Percentiles rank a stretch among this genome's conserved stretches.
Evolutionary conservation across 2,329 filamentous ascomycete genomes (phyloP).

Genomic region (Aspergillus jensenii): DNA sequence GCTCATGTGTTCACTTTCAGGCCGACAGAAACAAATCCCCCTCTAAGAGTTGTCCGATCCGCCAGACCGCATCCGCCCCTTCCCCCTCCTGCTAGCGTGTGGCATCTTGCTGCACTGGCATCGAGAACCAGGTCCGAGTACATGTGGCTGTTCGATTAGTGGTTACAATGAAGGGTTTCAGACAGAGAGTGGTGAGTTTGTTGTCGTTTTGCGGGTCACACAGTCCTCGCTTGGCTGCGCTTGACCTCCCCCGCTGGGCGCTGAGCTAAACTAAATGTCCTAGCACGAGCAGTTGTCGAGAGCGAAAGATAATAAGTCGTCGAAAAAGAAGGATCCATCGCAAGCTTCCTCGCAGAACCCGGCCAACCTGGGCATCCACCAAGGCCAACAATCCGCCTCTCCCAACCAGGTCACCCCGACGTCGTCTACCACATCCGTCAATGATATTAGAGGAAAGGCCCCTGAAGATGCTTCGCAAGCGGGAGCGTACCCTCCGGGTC

Average conservation of each 20-base stretch:
- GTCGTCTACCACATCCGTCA: slow-evolving; percentile 83
- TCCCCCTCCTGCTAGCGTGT: slow-evolving; percentile 35
- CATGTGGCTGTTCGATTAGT: slow-evolving; percentile 34
- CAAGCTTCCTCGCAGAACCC: slow-evolving; percentile 79
- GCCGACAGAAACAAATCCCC: slow-evolving; percentile 30
- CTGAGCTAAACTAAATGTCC: slow-evolving; percentile 29
- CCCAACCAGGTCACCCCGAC: slow-evolving; percentile 73
- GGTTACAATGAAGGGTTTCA: slow-evolving; percentile 90
- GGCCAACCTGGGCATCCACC: slow-evolving; percentile 47
- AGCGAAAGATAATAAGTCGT: slow-evolving; percentile 85
- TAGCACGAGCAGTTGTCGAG: slow-evolving; percentile 84
- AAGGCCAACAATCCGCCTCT: slow-evolving; percentile 57
- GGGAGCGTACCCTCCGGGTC: slow-evolving; percentile 32
- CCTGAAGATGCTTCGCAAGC: slow-evolving; percentile 38
- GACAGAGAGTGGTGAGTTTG: slow-evolving; percentile 87
- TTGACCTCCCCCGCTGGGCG: slow-evolving; percentile 23
- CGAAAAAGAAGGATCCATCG: slow-evolving; percentile 57
- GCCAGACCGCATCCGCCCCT: slow-evolving; percentile 13
- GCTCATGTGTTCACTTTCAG: slow-evolving; percentile 32
- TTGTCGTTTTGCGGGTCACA: background rate
- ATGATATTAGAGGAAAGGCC: slow-evolving; percentile 82
- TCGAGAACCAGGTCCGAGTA: slow-evolving; percentile 31
- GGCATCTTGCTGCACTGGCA: slow-evolving; percentile 37
- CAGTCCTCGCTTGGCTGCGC: slow-evolving; percentile 15
- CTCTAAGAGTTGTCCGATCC: slow-evolving; percentile 23